These are phyloP conservation scores for Lactarius hatsudake DNA, from an alignment of 768 basidiomycete genomes.

Conservation along the genomic window DNA sequence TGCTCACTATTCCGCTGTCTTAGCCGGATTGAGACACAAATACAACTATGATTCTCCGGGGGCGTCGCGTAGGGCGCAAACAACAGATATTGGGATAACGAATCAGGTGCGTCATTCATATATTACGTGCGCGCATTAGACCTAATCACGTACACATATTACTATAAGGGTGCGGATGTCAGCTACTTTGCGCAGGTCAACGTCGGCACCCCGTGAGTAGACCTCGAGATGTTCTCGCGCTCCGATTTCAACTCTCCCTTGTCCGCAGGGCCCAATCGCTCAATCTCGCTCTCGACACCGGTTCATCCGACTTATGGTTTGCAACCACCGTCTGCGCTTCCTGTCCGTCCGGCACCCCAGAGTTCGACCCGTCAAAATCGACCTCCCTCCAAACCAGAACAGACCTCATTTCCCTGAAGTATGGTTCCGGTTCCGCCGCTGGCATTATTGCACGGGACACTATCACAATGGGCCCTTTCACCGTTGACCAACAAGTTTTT, in stretches of 20 bases:
- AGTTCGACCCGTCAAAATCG: slow-evolving; percentile 47
- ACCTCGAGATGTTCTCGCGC: background rate
- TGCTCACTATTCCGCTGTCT: background rate
- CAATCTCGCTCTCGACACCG: slow-evolving; percentile 85
- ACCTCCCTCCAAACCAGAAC: slow-evolving; percentile 35
- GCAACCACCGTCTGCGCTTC: slow-evolving; percentile 47
- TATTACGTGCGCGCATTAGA: background rate
- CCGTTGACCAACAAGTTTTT: slow-evolving; percentile 52
- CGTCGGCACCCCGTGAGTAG: slow-evolving; percentile 52
- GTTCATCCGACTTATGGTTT: slow-evolving; percentile 90
- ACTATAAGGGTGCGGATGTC: slow-evolving; percentile 46
- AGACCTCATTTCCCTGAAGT: slow-evolving; percentile 42
- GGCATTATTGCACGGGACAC: slow-evolving; percentile 58
- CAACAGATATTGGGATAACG: slow-evolving; percentile 40
- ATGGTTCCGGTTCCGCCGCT: slow-evolving; percentile 67
- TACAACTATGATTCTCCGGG: slow-evolving; percentile 38
- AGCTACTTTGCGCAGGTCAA: slow-evolving; percentile 55
- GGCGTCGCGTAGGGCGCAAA: slow-evolving; percentile 38
- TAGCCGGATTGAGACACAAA: slow-evolving; percentile 35
- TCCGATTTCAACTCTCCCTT: background rate
- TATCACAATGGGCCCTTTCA: slow-evolving; percentile 64
- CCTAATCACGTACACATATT: background rate
- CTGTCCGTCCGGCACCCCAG: slow-evolving; percentile 43
- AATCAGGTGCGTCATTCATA: slow-evolving; percentile 48
- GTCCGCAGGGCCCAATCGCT: slow-evolving; percentile 60